phyloP scores from a whole-genome alignment of 257 asterid genomes.

The Petunia axillaris region DNA sequence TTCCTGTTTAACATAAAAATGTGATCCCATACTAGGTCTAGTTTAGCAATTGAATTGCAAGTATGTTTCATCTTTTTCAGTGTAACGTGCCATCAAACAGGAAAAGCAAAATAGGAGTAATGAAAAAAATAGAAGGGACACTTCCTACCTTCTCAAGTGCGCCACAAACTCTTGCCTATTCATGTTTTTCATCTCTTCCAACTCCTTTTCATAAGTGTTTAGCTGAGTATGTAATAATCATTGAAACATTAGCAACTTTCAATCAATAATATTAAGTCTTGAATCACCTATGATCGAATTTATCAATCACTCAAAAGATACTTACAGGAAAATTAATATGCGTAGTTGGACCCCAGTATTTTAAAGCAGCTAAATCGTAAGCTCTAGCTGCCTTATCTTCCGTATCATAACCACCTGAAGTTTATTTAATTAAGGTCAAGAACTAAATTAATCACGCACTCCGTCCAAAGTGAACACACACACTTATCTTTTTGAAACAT shows the following conservation, averaged over 20 bases:
- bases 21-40: neutral
- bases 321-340: constrained; percentile 80
- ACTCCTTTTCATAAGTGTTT: constrained; percentile 63
- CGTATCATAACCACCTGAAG: constrained; percentile 80
- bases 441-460: neutral
- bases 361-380: constrained; percentile 89
- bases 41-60: neutral
- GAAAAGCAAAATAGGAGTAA: constrained; percentile 20
- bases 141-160: constrained; percentile 72
- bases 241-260: no score
- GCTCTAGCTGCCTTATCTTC: constrained; percentile 94
- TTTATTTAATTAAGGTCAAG: neutral
- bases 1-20: constrained; percentile 47
- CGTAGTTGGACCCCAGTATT: constrained; percentile 89
- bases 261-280: no score
- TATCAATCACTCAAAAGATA: neutral
- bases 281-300: no score
- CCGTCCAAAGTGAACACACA: neutral
- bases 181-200: constrained; percentile 83
- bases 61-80: constrained; percentile 24
- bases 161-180: constrained; percentile 89
- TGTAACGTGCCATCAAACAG: constrained; percentile 11
- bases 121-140: constrained; percentile 16
- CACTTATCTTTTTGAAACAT: neutral
- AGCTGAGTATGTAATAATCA: constrained; percentile 42